phyloP scores from a whole-genome alignment of 768 basidiomycete species.

The Xerocomellus intermedius region DNA sequence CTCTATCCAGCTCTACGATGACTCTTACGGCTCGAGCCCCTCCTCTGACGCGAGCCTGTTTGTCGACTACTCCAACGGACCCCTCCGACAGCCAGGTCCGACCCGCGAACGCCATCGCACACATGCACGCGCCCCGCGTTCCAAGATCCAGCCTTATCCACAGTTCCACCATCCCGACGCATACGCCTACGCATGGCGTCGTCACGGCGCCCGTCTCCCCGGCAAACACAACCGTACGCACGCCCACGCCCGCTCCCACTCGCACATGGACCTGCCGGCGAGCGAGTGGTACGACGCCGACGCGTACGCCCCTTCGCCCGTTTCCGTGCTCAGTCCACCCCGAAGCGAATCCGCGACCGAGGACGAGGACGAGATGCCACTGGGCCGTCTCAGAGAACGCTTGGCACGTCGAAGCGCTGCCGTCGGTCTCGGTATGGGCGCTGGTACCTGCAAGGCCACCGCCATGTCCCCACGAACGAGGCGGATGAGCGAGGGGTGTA shows the following conservation, averaged over 20 bases:
- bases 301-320: constrained; percentile 16
- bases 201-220: constrained; percentile 13
- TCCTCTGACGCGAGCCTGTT: constrained; percentile 4
- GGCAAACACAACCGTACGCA: constrained; percentile 10
- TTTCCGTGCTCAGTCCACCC: constrained; percentile 20
- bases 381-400: constrained; percentile 11
- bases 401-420: not conserved
- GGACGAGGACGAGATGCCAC: constrained; percentile 19
- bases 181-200: constrained; percentile 18
- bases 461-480: constrained; percentile 1
- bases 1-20: constrained; percentile 17
- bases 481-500: constrained; percentile 22
- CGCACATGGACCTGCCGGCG: not conserved
- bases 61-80: not conserved
- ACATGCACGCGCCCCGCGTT: not conserved
- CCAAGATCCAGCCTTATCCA: not conserved
- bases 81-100: not conserved
- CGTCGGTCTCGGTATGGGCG: not conserved
- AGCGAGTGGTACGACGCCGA: constrained; percentile 14
- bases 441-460: not conserved
- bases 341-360: constrained; percentile 1
- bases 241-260: constrained; percentile 4
- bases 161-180: constrained; percentile 12
- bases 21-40: not conserved
- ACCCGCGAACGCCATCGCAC: not conserved